Evolutionary conservation across 2,329 filamentous ascomycete species (phyloP).

Genomic region (Diaporthe citri): DNA sequence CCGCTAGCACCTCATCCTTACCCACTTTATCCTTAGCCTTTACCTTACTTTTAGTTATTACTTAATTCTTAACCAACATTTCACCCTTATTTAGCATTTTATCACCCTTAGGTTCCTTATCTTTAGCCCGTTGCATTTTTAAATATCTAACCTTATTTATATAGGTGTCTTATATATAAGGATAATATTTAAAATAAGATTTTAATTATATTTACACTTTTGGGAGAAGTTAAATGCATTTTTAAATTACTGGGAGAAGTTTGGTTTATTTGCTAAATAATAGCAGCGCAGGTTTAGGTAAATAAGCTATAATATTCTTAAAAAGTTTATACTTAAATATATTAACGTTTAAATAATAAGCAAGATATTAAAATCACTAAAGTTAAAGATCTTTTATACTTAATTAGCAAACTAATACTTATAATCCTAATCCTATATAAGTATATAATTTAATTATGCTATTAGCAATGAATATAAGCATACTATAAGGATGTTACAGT

Average conservation of each 20-base stretch:
- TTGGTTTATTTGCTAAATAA: neutral
- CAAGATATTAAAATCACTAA: neutral
- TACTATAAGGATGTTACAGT: neutral
- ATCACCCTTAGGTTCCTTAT: too few species aligned
- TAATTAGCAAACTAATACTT: neutral
- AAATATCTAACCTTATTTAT: neutral
- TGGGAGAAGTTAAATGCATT: constrained; percentile 5
- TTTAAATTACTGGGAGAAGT: neutral
- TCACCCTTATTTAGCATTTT: neutral
- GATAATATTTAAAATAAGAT: neutral
- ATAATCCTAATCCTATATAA: neutral
- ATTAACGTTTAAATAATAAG: neutral
- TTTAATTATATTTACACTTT: neutral
- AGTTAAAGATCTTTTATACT: neutral
- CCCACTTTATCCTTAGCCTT: neutral
- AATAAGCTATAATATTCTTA: neutral
- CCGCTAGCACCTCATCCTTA: neutral
- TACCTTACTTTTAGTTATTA: neutral
- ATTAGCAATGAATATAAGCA: neutral
- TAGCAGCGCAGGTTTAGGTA: neutral
- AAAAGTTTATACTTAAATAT: neutral
- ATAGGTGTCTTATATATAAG: neutral
- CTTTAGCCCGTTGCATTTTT: neutral
- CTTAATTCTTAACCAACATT: neutral
- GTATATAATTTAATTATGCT: neutral